Conservation (phyloP, 2,329 filamentous ascomycete species). For the Xylariales sp. region DNA sequence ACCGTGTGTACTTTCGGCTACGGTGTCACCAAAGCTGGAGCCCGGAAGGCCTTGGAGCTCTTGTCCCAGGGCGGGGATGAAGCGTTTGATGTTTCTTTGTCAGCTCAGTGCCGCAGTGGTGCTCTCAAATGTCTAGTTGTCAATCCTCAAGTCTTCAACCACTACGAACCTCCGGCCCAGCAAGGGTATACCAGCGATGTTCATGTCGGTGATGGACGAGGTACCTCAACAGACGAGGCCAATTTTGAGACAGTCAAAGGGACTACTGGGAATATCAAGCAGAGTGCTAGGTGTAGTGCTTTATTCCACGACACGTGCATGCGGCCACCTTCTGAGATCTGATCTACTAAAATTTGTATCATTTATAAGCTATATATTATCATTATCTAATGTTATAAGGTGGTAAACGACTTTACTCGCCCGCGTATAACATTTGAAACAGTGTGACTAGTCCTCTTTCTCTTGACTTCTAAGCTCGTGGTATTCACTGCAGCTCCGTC, state of each 20-base stretch:
- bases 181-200: slow-evolving; percentile 16
- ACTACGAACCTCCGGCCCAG: slow-evolving; percentile 24
- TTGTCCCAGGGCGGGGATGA: slow-evolving; percentile 21
- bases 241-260: slow-evolving; percentile 23
- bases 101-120: slow-evolving; percentile 22
- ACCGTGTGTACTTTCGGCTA: slow-evolving; percentile 26
- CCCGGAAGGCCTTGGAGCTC: slow-evolving; percentile 24
- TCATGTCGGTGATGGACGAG: slow-evolving; percentile 12
- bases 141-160: slow-evolving; percentile 29
- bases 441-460: slow-evolving; percentile 5
- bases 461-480: background rate
- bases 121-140: slow-evolving; percentile 29
- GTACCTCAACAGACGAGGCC: slow-evolving; percentile 12
- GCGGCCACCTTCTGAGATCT: background rate
- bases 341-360: too few species aligned
- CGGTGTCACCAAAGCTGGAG: slow-evolving; percentile 23
- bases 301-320: slow-evolving; percentile 23
- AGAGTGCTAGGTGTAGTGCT: slow-evolving; percentile 29
- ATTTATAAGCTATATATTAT: too few species aligned
- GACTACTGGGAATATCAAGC: slow-evolving; percentile 26
- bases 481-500: slow-evolving; percentile 6
- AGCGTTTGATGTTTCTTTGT: slow-evolving; percentile 30
- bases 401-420: too few species aligned
- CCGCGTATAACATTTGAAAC: slow-evolving; percentile 5
- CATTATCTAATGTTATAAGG: too few species aligned